These are phyloP conservation scores for Rhodotorula diobovata DNA, from an alignment of 768 basidiomycete species.

Conservation along the genomic window DNA sequence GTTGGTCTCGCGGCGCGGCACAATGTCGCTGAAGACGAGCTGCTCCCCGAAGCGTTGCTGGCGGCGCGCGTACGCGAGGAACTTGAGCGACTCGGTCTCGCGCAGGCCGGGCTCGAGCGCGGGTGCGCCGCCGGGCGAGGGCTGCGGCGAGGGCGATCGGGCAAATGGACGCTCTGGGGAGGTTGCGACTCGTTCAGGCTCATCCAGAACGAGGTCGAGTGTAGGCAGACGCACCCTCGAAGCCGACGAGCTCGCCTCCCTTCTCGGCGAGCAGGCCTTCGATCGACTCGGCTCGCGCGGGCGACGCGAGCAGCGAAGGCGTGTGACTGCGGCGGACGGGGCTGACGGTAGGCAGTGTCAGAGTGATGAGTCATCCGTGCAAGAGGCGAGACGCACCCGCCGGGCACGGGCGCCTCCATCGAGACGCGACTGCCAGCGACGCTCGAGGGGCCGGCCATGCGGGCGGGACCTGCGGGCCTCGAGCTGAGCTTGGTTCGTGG, in stretches of 20 bases:
- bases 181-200: background rate
- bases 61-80: conserved; percentile 14
- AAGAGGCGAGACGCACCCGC: background rate
- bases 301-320: background rate
- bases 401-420: conserved; percentile 3
- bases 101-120: background rate
- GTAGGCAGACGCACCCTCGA: conserved; percentile 1
- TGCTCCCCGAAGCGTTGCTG: background rate
- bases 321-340: background rate
- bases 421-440: conserved; percentile 10
- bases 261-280: background rate
- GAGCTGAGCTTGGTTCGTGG: background rate
- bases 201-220: too few relatives aligned
- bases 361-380: background rate
- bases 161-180: background rate
- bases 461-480: background rate
- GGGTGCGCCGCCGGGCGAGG: too few relatives aligned
- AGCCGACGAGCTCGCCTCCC: background rate
- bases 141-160: background rate
- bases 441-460: background rate
- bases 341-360: background rate
- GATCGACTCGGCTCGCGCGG: background rate
- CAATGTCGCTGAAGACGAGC: conserved; percentile 29
- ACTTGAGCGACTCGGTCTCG: conserved; percentile 30
- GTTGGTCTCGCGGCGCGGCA: conserved; percentile 9